Conservation (phyloP, 2,329 filamentous ascomycete genomes). For the Claviceps sp. region DNA sequence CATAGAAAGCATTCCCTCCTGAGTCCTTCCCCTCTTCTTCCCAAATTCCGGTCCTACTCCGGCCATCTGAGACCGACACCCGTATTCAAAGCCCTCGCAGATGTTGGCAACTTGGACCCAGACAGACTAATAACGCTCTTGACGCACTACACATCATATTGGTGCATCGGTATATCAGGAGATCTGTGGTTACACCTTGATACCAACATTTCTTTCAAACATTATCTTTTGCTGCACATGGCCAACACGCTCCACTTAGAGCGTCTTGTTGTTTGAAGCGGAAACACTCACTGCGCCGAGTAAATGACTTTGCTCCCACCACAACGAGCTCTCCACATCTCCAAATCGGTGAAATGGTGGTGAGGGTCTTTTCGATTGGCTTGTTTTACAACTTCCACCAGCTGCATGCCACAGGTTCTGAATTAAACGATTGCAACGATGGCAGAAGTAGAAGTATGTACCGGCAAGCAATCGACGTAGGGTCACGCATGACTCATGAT, state of each 20-base stretch:
- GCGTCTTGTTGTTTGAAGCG: no score
- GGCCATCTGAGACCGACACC: slow-evolving; percentile 11
- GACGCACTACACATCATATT: not conserved
- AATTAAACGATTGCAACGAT: no score
- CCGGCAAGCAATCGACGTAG: no score
- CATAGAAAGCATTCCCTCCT: slow-evolving; percentile 6
- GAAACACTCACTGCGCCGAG: not conserved
- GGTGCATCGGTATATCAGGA: not conserved
- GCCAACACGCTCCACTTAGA: not conserved
- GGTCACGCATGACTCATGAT: no score
- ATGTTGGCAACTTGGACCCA: slow-evolving; percentile 10
- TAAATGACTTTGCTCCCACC: not conserved
- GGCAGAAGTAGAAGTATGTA: no score
- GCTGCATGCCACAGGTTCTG: not conserved
- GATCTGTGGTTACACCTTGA: not conserved
- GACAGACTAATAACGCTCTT: not conserved
- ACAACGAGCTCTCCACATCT: not conserved
- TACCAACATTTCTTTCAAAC: not conserved
- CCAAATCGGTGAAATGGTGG: not conserved
- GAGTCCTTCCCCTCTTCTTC: not conserved
- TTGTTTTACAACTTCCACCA: not conserved
- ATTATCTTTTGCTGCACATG: not conserved
- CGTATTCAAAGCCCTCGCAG: slow-evolving; percentile 10
- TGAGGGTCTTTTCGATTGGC: not conserved
- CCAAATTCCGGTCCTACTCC: slow-evolving; percentile 15